Conservation (phyloP, 345 rosid genomes). For the Rubroshorea leprosula region DNA sequence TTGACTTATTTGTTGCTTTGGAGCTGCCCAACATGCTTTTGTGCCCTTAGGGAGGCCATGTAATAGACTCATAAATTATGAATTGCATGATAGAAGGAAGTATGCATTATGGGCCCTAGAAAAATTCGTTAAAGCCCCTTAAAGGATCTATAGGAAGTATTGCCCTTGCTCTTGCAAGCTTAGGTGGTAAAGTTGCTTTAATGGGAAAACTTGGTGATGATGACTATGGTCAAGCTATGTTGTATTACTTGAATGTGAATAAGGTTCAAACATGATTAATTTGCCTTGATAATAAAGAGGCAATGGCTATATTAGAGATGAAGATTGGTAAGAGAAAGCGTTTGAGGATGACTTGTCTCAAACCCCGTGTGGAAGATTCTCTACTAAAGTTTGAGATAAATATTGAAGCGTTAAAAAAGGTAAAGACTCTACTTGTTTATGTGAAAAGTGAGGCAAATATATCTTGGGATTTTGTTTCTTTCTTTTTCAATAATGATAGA, state of each 20-base stretch:
- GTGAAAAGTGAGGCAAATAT: too few relatives aligned
- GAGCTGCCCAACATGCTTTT: constrained; percentile 83
- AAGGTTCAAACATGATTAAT: constrained; percentile 78
- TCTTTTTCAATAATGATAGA: too few relatives aligned
- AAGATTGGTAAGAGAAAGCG: constrained; percentile 76
- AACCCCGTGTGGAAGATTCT: constrained; percentile 85
- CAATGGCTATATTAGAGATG: constrained; percentile 64
- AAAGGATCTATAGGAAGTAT: constrained; percentile 84
- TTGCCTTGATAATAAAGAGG: constrained; percentile 50
- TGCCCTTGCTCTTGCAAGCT: constrained; percentile 72
- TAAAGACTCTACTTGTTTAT: too few relatives aligned
- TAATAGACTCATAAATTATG: constrained; percentile 69
- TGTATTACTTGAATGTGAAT: constrained; percentile 60
- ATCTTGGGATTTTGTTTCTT: too few relatives aligned
- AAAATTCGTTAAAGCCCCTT: constrained; percentile 66
- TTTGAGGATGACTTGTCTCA: constrained; percentile 52
- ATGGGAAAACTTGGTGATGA: constrained; percentile 94
- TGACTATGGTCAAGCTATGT: constrained; percentile 71
- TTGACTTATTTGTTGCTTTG: constrained; percentile 94
- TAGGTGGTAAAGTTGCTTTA: constrained; percentile 87
- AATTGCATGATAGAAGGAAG: constrained; percentile 56
- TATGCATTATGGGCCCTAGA: constrained; percentile 70
- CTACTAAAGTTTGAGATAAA: constrained; percentile 73
- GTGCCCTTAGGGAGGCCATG: constrained; percentile 84
- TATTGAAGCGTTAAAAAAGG: constrained; percentile 86